Evolutionary conservation across 2,329 filamentous ascomycete species (phyloP), one percentile per base, ranked within the genome.

Genomic region (Diplodia seriata): DNA sequence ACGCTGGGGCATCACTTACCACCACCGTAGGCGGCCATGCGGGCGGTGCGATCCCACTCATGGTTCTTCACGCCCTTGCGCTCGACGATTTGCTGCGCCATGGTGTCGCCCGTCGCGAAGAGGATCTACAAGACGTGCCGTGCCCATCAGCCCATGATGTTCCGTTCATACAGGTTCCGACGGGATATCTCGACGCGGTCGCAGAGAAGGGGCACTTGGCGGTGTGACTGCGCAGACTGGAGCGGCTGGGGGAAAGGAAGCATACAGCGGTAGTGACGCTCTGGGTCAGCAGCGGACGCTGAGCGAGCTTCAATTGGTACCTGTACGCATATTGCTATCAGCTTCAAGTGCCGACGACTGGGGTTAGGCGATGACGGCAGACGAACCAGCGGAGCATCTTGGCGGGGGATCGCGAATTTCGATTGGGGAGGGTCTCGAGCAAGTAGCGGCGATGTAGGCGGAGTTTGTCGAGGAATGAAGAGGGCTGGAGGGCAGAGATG

Each of bases 41-140:
- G 89, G 12, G 85, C 89, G 36, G 91, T 94, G 65, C 92, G 87
- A 33, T 82, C 81, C 47, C 88, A 74, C 73, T 92, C 81, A 78
- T 99, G 94, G 71, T 91, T 90, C 73, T 90, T 81, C 31, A 91
- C 72, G 20, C 93, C 94, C 75, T 86, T 89, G 79, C 89, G 90
- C 82, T 98, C 94, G 69, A 99, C 91, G 43, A 88, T 85, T 81
- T 98, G 94, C 81, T 99, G 95, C 47, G 95, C 93, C 72, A 96
- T 89, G 69, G 91, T 85, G 82, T 99, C 95, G 74, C 95, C 95
- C 15, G 93, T 92, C 68, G 91, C 94, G 78, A 98, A 99, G 71
- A 99, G 89, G 69, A 98, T 79, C 87, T 89, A 71, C 23, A 26
- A 40, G 12, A 26, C 3, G 26, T 26, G 26, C 26, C 26, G 51